Evolutionary conservation across 768 basidiomycete genomes (phyloP).

Genomic region (Boletus reticulatus): DNA sequence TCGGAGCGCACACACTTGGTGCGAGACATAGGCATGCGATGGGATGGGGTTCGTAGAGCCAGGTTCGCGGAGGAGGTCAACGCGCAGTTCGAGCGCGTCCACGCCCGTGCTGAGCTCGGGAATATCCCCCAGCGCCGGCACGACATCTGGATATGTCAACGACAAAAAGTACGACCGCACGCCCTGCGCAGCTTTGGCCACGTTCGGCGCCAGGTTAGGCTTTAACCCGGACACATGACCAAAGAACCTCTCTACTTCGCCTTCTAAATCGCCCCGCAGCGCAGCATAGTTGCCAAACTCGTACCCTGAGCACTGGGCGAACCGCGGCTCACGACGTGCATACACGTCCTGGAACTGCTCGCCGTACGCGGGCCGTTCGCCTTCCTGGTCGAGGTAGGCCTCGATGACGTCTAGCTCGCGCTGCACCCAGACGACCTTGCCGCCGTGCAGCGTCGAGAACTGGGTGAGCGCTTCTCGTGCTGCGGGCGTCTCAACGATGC

Average conservation of each 20-base stretch:
- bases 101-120: conserved; percentile 77
- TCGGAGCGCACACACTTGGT: conserved; percentile 78
- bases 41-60: conserved; percentile 59
- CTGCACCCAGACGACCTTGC: conserved; percentile 82
- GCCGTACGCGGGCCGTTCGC: conserved; percentile 81
- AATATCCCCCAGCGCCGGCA: conserved; percentile 61
- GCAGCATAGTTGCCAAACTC: conserved; percentile 79
- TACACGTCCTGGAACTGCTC: conserved; percentile 86
- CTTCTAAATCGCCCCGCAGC: conserved; percentile 30
- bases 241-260: conserved; percentile 85
- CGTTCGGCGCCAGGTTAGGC: conserved; percentile 60
- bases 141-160: conserved; percentile 88
- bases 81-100: conserved; percentile 92
- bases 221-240: conserved; percentile 73
- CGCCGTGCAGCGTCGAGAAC: conserved; percentile 51
- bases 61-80: conserved; percentile 72
- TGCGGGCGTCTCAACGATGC: conserved; percentile 82
- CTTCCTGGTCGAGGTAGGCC: conserved; percentile 73
- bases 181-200: conserved; percentile 36
- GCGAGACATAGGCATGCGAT: conserved; percentile 66
- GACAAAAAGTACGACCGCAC: conserved; percentile 89
- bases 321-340: conserved; percentile 83
- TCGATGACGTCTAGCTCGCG: conserved; percentile 82
- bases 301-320: conserved; percentile 73
- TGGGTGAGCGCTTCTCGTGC: conserved; percentile 70